Conservation (phyloP, 768 basidiomycete genomes). For the Lactarius hatsudake region DNA sequence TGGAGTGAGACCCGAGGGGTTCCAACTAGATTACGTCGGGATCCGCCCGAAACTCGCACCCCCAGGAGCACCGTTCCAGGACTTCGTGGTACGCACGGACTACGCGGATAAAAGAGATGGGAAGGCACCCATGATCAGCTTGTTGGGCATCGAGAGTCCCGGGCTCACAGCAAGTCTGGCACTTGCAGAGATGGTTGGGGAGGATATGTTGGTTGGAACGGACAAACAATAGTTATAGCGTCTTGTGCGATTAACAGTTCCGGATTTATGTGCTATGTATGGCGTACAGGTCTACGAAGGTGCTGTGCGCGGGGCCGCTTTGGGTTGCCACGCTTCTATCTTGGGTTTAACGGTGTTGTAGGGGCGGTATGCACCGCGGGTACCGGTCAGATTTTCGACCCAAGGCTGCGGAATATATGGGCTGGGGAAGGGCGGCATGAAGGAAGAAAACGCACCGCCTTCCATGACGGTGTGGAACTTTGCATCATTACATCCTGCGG, state of each 20-base stretch:
- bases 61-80: slow-evolving; percentile 73
- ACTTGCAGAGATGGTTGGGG: slow-evolving; percentile 79
- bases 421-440: background rate
- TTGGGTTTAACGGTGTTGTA: slow-evolving; percentile 89
- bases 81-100: slow-evolving; percentile 74
- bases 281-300: slow-evolving; percentile 22
- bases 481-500: slow-evolving; percentile 70
- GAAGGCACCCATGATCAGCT: slow-evolving; percentile 62
- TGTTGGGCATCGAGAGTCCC: slow-evolving; percentile 90
- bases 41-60: slow-evolving; percentile 84
- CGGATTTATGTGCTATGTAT: slow-evolving; percentile 10
- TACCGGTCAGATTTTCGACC: slow-evolving; percentile 89
- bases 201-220: slow-evolving; percentile 45
- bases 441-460: slow-evolving; percentile 56
- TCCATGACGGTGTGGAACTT: slow-evolving; percentile 71
- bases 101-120: slow-evolving; percentile 37
- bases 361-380: slow-evolving; percentile 82
- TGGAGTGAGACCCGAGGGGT: slow-evolving; percentile 51
- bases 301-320: slow-evolving; percentile 49
- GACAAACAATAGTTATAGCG: slow-evolving; percentile 4
- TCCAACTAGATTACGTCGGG: slow-evolving; percentile 81
- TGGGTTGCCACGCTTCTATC: slow-evolving; percentile 81
- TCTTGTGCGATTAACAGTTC: slow-evolving; percentile 11
- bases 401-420: slow-evolving; percentile 53
- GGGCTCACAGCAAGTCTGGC: slow-evolving; percentile 87